phyloP scores from a whole-genome alignment of 495 filamentous ascomycete species.

The Penicillium ochrochloron region DNA sequence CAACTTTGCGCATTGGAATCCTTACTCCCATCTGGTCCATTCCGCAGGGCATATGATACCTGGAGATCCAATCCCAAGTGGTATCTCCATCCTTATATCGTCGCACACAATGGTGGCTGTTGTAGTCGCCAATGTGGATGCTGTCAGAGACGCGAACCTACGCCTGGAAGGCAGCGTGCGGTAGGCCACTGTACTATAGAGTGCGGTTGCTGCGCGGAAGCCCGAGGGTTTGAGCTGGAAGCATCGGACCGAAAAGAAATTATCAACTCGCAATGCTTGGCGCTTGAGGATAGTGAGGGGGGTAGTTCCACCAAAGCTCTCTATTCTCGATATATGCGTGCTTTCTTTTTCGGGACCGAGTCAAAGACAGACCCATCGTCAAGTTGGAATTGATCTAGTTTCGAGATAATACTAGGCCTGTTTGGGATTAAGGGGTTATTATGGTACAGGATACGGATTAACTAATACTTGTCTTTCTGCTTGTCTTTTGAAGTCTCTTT shows the following conservation, averaged over 20 bases:
- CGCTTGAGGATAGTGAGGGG: too few species aligned
- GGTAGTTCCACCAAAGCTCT: neutral
- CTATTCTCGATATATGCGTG: neutral
- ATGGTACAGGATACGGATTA: too few species aligned
- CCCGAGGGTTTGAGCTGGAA: neutral
- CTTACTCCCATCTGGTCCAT: neutral
- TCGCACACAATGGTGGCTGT: neutral
- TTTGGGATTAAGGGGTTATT: too few species aligned
- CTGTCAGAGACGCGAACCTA: neutral
- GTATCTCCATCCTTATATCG: neutral
- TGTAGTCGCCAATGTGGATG: constrained; percentile 1
- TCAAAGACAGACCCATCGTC: neutral
- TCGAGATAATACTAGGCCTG: neutral
- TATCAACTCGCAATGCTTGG: neutral
- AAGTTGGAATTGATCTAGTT: neutral
- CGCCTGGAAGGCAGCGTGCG: neutral
- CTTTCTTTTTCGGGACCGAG: neutral
- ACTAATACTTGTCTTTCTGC: too few species aligned
- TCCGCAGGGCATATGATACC: neutral
- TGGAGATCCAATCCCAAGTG: neutral
- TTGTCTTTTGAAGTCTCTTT: too few species aligned
- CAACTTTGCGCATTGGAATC: neutral
- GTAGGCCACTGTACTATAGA: neutral
- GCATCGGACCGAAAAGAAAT: neutral
- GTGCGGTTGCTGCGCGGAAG: neutral